phyloP scores from a whole-genome alignment of 805 yeast genomes.

The Peterozyma xylosa region DNA sequence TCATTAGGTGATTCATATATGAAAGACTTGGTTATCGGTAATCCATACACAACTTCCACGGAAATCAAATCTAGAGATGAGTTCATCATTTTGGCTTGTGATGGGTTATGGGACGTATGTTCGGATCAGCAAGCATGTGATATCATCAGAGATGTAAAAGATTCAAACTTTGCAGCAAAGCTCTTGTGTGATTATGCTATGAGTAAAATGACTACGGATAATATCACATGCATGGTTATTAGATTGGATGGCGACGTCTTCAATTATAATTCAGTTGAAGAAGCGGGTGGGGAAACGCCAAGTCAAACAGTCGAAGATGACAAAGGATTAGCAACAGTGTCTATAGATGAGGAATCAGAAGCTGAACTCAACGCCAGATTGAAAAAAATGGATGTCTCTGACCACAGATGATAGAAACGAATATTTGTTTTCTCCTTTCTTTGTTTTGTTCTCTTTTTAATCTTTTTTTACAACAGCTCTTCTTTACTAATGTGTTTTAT shows the following conservation, averaged over 20 bases:
- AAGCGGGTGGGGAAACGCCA: background rate
- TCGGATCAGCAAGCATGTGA: slow-evolving; percentile 80
- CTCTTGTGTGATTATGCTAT: slow-evolving; percentile 67
- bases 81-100: slow-evolving; percentile 87
- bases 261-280: slow-evolving; percentile 11
- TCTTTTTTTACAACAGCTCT: too few species aligned
- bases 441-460: too few species aligned
- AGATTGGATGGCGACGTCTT: slow-evolving; percentile 40
- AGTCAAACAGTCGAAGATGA: too few species aligned
- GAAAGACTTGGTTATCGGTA: slow-evolving; percentile 82
- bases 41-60: slow-evolving; percentile 88
- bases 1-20: slow-evolving; percentile 91
- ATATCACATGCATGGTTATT: slow-evolving; percentile 89
- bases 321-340: too few species aligned
- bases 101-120: slow-evolving; percentile 95
- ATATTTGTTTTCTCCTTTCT: too few species aligned
- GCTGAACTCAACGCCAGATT: too few species aligned
- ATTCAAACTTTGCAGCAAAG: slow-evolving; percentile 63
- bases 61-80: slow-evolving; percentile 62
- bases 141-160: slow-evolving; percentile 43
- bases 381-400: too few species aligned
- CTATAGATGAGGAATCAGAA: too few species aligned
- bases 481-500: too few species aligned
- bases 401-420: too few species aligned
- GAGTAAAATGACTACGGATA: slow-evolving; percentile 77